Percentiles rank a stretch among this genome's conserved stretches.
Evolutionary conservation across 108 stramenopile genomes (phyloP).

Genomic region (Nitzschia palea): DNA sequence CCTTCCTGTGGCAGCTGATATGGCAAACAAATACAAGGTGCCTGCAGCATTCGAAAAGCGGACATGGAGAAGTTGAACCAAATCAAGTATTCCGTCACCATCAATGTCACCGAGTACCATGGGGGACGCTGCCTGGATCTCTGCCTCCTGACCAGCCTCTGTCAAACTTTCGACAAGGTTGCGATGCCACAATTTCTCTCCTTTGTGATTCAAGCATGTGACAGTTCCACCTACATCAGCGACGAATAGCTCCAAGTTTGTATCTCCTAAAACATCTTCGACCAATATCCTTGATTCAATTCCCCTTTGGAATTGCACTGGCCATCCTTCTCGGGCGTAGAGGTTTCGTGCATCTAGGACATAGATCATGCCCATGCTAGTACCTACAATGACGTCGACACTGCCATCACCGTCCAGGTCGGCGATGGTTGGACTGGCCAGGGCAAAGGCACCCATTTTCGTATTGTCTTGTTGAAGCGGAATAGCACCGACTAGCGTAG

Average conservation of each 20-base stretch:
- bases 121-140: constrained; percentile 55
- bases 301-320: constrained; percentile 61
- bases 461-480: constrained; percentile 39
- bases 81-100: constrained; percentile 66
- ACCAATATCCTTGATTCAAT: constrained; percentile 74
- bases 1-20: constrained; percentile 62
- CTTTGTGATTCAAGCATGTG: constrained; percentile 57
- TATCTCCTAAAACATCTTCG: constrained; percentile 77
- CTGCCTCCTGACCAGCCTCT: constrained; percentile 11
- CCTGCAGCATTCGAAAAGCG: constrained; percentile 10
- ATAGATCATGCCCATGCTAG: constrained; percentile 81
- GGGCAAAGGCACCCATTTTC: constrained; percentile 77
- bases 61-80: constrained; percentile 53
- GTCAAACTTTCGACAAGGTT: constrained; percentile 49
- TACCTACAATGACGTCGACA: constrained; percentile 70
- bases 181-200: constrained; percentile 72
- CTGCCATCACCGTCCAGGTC: constrained; percentile 69
- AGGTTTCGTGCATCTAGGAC: constrained; percentile 54
- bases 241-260: constrained; percentile 77
- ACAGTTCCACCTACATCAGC: constrained; percentile 77
- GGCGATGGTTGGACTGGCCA: constrained; percentile 66
- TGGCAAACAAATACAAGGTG: constrained; percentile 47
- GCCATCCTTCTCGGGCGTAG: constrained; percentile 53
- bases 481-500: constrained; percentile 45
- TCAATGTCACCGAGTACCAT: constrained; percentile 79